A percentile compares a stretch with the other conserved stretches of the same genome.
Evolutionary conservation across 2,329 filamentous ascomycete species (phyloP).

Genomic region (Ophiostoma sp.): DNA sequence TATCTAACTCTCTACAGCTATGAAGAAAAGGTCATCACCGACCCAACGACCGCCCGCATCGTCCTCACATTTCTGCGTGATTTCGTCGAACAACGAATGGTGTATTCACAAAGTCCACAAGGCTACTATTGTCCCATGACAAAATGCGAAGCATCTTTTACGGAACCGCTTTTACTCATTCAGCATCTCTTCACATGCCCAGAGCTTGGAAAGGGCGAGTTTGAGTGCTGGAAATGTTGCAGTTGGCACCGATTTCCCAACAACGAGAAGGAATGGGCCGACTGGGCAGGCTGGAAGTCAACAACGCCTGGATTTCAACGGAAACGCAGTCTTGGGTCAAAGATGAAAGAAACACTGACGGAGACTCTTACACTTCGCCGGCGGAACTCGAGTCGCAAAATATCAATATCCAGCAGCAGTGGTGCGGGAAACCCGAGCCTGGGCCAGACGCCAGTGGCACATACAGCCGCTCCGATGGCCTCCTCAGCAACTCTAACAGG

Average conservation of each 20-base stretch:
- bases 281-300: slow-evolving; percentile 35
- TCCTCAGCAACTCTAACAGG: neutral
- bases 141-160: slow-evolving; percentile 32
- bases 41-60: slow-evolving; percentile 36
- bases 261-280: slow-evolving; percentile 37
- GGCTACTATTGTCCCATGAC: slow-evolving; percentile 36
- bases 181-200: slow-evolving; percentile 36
- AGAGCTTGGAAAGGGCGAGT: slow-evolving; percentile 34
- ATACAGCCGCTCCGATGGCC: neutral
- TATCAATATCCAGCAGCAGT: neutral
- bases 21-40: slow-evolving; percentile 34
- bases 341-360: slow-evolving; percentile 32
- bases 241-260: slow-evolving; percentile 35
- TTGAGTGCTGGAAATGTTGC: slow-evolving; percentile 36
- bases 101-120: slow-evolving; percentile 29
- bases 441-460: neutral
- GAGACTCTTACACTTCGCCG: slow-evolving; percentile 26
- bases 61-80: slow-evolving; percentile 36
- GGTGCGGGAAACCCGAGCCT: neutral
- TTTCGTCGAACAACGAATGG: slow-evolving; percentile 33
- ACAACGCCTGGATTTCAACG: slow-evolving; percentile 28
- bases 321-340: slow-evolving; percentile 35
- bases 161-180: slow-evolving; percentile 33
- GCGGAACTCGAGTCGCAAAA: slow-evolving; percentile 18
- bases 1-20: slow-evolving; percentile 29